phyloP scores from a whole-genome alignment of 2,329 filamentous ascomycete species.

The Fusarium sulawesiense region DNA sequence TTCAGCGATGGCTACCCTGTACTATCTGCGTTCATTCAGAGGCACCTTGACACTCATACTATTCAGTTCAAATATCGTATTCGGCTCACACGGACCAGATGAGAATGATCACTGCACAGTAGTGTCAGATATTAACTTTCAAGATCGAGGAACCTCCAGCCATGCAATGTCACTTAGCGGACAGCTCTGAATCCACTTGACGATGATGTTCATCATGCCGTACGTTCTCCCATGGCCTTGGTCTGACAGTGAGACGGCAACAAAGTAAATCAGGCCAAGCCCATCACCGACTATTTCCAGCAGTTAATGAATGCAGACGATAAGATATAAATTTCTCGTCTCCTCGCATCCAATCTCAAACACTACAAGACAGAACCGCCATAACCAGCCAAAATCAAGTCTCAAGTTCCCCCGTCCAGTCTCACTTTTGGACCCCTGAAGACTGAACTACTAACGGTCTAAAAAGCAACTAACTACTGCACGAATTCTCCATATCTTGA shows the following conservation, averaged over 20 bases:
- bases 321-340: background rate
- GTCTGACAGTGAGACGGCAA: background rate
- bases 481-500: slow-evolving; percentile 24
- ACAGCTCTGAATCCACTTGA: background rate
- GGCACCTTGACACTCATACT: background rate
- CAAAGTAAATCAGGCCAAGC: background rate
- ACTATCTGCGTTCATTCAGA: background rate
- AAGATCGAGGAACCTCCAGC: background rate
- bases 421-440: slow-evolving; percentile 29
- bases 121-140: background rate
- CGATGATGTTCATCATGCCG: background rate
- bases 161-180: background rate
- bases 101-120: background rate
- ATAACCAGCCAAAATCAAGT: slow-evolving; percentile 27
- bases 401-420: slow-evolving; percentile 18
- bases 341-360: slow-evolving; percentile 7
- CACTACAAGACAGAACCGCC: slow-evolving; percentile 17
- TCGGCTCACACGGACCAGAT: background rate
- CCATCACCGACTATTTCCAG: background rate
- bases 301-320: background rate
- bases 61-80: background rate
- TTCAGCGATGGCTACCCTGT: background rate
- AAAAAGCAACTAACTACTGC: too few species aligned
- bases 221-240: background rate
- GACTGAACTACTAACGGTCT: background rate